These are phyloP conservation scores for Cryptosporidium ubiquitum DNA, from an alignment of 169 alveolate species.

Conservation along the genomic window DNA sequence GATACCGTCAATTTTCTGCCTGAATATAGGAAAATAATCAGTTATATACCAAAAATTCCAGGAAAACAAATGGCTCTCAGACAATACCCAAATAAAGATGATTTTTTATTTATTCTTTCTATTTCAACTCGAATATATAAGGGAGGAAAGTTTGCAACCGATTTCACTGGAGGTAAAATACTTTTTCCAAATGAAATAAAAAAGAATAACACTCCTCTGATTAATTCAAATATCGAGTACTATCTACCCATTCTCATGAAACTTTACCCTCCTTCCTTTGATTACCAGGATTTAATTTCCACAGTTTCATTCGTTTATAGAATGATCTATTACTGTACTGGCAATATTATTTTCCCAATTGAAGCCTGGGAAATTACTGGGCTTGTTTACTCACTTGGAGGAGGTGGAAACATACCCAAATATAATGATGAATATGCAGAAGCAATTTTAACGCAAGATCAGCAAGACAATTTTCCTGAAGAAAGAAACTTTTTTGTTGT, in stretches of 20 bases:
- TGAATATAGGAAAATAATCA: slow-evolving; percentile 10
- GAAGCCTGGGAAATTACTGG: slow-evolving; percentile 72
- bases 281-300: neutral
- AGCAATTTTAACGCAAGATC: slow-evolving; percentile 23
- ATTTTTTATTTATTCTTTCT: slow-evolving; percentile 8
- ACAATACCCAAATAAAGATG: slow-evolving; percentile 28
- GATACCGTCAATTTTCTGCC: too few species aligned
- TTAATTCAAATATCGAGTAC: slow-evolving; percentile 37
- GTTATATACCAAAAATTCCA: slow-evolving; percentile 28
- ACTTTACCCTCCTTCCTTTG: slow-evolving; percentile 48
- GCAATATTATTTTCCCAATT: slow-evolving; percentile 8
- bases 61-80: neutral
- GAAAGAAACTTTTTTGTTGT: slow-evolving; percentile 54
- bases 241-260: slow-evolving; percentile 28
- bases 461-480: slow-evolving; percentile 46
- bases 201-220: slow-evolving; percentile 40
- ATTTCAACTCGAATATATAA: slow-evolving; percentile 12
- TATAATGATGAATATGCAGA: neutral
- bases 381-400: slow-evolving; percentile 15
- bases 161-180: slow-evolving; percentile 38
- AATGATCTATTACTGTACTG: slow-evolving; percentile 50
- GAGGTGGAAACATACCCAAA: slow-evolving; percentile 48
- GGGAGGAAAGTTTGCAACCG: slow-evolving; percentile 59
- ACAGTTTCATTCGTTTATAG: slow-evolving; percentile 60
- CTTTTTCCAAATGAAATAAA: neutral